These are phyloP conservation scores for Scheffersomyces segobiensis DNA, from an alignment of 1,139 yeast species.

Conservation along the genomic window DNA sequence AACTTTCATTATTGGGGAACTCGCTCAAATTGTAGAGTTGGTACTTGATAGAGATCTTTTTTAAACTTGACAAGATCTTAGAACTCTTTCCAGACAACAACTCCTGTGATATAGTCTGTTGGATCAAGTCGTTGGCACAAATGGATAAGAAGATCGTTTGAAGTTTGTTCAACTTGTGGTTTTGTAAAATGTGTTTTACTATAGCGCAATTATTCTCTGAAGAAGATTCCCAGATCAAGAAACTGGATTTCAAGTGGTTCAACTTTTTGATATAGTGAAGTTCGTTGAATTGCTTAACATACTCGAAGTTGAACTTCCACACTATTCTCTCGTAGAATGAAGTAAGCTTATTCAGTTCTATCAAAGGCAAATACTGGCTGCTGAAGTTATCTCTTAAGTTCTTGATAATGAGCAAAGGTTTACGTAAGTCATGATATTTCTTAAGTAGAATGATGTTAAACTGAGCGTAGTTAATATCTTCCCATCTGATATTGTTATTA, in stretches of 20 bases:
- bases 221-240: conserved; percentile 45
- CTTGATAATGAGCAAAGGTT: conserved; percentile 33
- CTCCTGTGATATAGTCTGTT: conserved; percentile 13
- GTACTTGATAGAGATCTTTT: conserved; percentile 32
- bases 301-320: conserved; percentile 45
- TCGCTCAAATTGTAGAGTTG: conserved; percentile 23
- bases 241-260: conserved; percentile 26
- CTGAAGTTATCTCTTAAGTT: conserved; percentile 31
- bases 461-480: conserved; percentile 17
- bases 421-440: conserved; percentile 34
- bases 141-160: conserved; percentile 28
- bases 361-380: conserved; percentile 25
- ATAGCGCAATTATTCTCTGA: conserved; percentile 14
- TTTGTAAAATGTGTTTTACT: conserved; percentile 15
- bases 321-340: conserved; percentile 44
- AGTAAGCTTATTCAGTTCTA: conserved; percentile 22
- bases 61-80: conserved; percentile 24
- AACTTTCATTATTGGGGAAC: conserved; percentile 10
- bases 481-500: conserved; percentile 14
- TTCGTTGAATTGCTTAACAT: conserved; percentile 27
- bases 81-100: conserved; percentile 11
- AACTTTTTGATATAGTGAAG: conserved; percentile 23
- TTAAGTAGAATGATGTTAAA: conserved; percentile 34
- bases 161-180: conserved; percentile 19
- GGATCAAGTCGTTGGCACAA: conserved; percentile 18